Conservation (phyloP, 2,329 filamentous ascomycete genomes). For the Colletotrichum nymphaeae region DNA sequence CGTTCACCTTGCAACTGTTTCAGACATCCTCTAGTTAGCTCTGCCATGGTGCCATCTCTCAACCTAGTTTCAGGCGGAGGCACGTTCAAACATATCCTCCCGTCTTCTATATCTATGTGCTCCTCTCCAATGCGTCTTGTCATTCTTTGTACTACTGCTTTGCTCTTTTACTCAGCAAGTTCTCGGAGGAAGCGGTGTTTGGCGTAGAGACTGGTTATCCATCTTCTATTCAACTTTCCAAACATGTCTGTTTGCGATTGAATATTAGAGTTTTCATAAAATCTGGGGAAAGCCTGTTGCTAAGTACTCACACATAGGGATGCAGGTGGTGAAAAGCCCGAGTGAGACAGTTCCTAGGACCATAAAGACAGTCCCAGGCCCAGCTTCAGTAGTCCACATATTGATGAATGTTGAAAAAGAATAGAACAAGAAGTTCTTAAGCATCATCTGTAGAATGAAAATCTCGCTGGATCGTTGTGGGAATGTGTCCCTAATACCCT, state of each 20-base stretch:
- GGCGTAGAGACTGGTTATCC: not conserved
- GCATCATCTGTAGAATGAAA: not conserved
- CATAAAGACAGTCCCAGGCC: not conserved
- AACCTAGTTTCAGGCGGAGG: too few relatives aligned
- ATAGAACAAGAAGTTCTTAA: not conserved
- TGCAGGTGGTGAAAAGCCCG: not conserved
- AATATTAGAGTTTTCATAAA: not conserved
- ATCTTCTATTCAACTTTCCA: not conserved
- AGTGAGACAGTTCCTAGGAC: not conserved
- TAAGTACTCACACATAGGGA: not conserved
- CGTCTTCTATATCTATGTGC: too few relatives aligned
- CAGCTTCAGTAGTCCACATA: not conserved
- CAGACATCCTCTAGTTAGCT: too few relatives aligned
- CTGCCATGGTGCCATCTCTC: too few relatives aligned
- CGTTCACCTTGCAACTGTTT: too few relatives aligned
- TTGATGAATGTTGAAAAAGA: not conserved
- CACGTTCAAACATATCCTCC: too few relatives aligned
- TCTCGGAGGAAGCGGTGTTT: not conserved
- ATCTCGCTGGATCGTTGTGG: not conserved
- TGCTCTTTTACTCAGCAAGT: not conserved
- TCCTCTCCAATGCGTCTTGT: too few relatives aligned
- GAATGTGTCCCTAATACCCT: not conserved
- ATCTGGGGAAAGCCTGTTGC: not conserved
- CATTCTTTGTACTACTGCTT: not conserved
- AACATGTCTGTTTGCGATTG: not conserved